Conservation (phyloP, 1,284 basidiomycete genomes). For the Cutaneotrichosporon dermatis region DNA sequence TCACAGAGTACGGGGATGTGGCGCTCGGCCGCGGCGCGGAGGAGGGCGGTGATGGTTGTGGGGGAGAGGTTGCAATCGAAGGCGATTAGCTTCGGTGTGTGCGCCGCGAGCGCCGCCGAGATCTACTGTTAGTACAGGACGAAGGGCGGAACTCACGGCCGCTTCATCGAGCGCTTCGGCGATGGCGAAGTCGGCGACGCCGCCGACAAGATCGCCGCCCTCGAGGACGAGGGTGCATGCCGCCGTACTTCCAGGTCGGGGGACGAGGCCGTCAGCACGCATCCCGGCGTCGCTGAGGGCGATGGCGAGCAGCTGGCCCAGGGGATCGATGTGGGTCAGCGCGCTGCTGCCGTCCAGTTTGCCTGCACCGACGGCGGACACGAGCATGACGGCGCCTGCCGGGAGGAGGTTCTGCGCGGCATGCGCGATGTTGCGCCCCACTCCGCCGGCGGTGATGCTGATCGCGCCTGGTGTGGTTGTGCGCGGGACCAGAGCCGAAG, state of each 20-base stretch:
- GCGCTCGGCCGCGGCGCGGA: slow-evolving; percentile 38
- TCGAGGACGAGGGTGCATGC: slow-evolving; percentile 83
- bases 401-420: slow-evolving; percentile 55
- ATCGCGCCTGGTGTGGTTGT: slow-evolving; percentile 81
- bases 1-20: slow-evolving; percentile 53
- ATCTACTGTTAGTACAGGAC: slow-evolving; percentile 44
- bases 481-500: slow-evolving; percentile 41
- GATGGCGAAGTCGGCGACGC: slow-evolving; percentile 88
- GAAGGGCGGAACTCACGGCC: slow-evolving; percentile 49
- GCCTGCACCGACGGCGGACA: slow-evolving; percentile 47
- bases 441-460: slow-evolving; percentile 74
- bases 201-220: slow-evolving; percentile 67
- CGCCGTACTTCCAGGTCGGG: slow-evolving; percentile 55
- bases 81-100: slow-evolving; percentile 63
- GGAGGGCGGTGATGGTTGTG: slow-evolving; percentile 55
- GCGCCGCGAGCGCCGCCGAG: neutral
- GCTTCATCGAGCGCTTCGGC: slow-evolving; percentile 55
- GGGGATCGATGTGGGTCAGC: slow-evolving; percentile 57
- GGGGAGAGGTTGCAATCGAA: slow-evolving; percentile 76
- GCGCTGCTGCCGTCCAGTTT: neutral
- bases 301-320: slow-evolving; percentile 60
- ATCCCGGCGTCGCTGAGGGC: slow-evolving; percentile 64
- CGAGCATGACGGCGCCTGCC: slow-evolving; percentile 41
- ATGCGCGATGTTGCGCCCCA: slow-evolving; percentile 90
- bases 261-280: slow-evolving; percentile 72